phyloP scores from a whole-genome alignment of 2,329 filamentous ascomycete genomes.

The Zymoseptoria crescenta region DNA sequence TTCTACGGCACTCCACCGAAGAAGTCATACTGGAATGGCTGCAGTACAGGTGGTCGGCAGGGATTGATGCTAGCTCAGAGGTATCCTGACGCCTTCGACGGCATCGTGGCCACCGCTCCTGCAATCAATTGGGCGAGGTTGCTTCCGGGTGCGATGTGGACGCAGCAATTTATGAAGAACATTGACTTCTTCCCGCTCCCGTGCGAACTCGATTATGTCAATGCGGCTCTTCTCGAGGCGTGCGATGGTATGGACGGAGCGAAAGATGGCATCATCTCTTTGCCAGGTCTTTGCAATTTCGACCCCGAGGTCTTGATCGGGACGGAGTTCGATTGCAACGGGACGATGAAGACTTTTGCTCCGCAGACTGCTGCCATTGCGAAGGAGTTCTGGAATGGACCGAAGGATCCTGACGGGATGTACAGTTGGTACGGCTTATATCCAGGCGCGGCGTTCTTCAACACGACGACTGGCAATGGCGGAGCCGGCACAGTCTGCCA shows the following conservation, averaged over 20 bases:
- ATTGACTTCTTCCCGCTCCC: constrained; percentile 14
- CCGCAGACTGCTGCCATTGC: constrained; percentile 24
- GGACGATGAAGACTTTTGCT: constrained; percentile 17
- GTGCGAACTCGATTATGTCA: constrained; percentile 30
- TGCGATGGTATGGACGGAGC: constrained; percentile 31
- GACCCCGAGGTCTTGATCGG: constrained; percentile 29
- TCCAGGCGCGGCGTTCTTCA: constrained; percentile 5
- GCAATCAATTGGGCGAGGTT: constrained; percentile 28
- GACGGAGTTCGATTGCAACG: constrained; percentile 29
- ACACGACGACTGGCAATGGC: neutral
- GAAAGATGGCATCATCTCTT: constrained; percentile 25
- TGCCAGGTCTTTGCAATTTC: constrained; percentile 19
- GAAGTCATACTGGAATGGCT: constrained; percentile 33
- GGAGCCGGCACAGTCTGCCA: too few relatives aligned
- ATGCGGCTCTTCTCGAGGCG: constrained; percentile 22
- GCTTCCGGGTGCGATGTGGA: constrained; percentile 18
- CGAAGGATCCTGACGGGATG: constrained; percentile 13
- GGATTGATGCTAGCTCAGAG: constrained; percentile 31
- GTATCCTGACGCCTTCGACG: constrained; percentile 31
- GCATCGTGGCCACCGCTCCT: constrained; percentile 32
- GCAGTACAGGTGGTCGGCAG: constrained; percentile 33
- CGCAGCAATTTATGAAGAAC: constrained; percentile 23
- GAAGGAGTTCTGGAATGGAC: constrained; percentile 29
- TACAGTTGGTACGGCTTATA: constrained; percentile 28
- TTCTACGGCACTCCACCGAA: constrained; percentile 27